Evolutionary conservation across 2,329 filamentous ascomycete genomes (phyloP).

Genomic region (Pestalotiopsis sp.): DNA sequence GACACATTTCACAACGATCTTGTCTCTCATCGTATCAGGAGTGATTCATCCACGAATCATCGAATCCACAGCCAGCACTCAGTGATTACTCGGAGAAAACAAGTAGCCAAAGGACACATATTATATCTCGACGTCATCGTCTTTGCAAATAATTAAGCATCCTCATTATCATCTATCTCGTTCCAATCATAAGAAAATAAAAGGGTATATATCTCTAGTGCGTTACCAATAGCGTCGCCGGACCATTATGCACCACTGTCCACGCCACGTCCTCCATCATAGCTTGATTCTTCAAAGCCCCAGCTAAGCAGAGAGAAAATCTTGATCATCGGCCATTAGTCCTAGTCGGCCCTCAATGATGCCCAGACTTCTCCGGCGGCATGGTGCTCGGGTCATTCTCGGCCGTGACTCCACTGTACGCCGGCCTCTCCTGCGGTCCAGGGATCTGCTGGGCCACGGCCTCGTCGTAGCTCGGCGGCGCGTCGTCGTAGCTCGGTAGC

Average conservation of each 20-base stretch:
- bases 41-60: too few relatives aligned
- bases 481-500: conserved; percentile 64
- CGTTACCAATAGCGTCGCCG: not conserved
- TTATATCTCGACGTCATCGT: not conserved
- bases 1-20: too few relatives aligned
- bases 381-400: conserved; percentile 59
- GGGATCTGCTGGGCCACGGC: conserved; percentile 77
- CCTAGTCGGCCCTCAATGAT: conserved; percentile 9
- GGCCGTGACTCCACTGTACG: conserved; percentile 67
- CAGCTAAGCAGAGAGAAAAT: not conserved
- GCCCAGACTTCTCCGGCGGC: conserved; percentile 29
- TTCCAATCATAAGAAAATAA: not conserved
- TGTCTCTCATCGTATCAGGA: too few relatives aligned
- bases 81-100: not conserved
- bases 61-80: too few relatives aligned
- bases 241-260: not conserved
- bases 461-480: conserved; percentile 95
- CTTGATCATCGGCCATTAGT: not conserved
- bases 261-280: not conserved
- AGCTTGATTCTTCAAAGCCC: not conserved
- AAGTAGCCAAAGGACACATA: not conserved
- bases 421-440: conserved; percentile 66
- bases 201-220: not conserved
- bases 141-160: not conserved
- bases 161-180: not conserved